Evolutionary conservation across 768 basidiomycete genomes (phyloP).

Genomic region (Hysterangium stoloniferum): DNA sequence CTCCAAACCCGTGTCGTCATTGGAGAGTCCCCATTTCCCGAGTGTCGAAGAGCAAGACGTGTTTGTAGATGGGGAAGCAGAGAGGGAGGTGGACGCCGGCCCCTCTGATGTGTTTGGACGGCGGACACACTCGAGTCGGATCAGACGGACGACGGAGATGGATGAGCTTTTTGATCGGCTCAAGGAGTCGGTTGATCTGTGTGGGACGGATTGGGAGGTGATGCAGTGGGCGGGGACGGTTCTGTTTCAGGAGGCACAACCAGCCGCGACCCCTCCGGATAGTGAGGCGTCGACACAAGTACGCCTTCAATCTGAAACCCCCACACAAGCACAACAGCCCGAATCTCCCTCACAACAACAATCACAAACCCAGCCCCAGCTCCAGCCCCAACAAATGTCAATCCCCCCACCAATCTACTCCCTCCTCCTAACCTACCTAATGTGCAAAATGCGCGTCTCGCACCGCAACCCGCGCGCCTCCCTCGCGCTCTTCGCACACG

Average conservation of each 20-base stretch:
- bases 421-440: slow-evolving; percentile 65
- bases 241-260: slow-evolving; percentile 54
- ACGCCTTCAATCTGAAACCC: not conserved
- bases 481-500: slow-evolving; percentile 75
- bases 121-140: slow-evolving; percentile 40
- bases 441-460: slow-evolving; percentile 70
- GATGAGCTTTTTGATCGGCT: slow-evolving; percentile 56
- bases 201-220: slow-evolving; percentile 59
- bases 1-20: not conserved
- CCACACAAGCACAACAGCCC: not conserved
- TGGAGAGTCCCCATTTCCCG: not conserved
- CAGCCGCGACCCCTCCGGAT: no score
- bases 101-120: slow-evolving; percentile 44
- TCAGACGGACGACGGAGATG: slow-evolving; percentile 43
- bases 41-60: slow-evolving; percentile 6
- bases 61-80: slow-evolving; percentile 14
- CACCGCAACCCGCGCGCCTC: slow-evolving; percentile 76
- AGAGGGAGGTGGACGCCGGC: slow-evolving; percentile 17
- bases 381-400: slow-evolving; percentile 27
- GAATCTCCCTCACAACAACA: not conserved
- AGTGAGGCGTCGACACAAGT: no score
- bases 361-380: not conserved
- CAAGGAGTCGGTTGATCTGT: slow-evolving; percentile 66
- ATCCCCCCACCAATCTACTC: slow-evolving; percentile 66
- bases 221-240: slow-evolving; percentile 65